Evolutionary conservation across 495 filamentous ascomycete species (phyloP), one percentile per base, ranked within the genome.

Genomic region (Friedmanniomyces endolithicus): DNA sequence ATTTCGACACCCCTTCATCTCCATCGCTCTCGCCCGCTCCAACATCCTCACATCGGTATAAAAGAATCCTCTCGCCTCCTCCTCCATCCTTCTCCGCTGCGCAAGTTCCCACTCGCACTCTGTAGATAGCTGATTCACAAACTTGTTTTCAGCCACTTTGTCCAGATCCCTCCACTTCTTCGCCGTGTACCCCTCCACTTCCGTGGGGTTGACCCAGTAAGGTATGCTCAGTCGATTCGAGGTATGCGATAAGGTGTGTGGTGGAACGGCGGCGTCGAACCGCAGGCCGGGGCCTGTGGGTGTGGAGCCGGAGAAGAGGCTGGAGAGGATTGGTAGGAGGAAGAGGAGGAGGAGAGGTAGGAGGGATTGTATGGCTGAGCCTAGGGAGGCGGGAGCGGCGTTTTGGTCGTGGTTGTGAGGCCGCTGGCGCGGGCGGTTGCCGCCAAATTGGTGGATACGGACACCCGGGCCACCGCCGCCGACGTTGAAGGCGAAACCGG

Each of bases 21-120:
- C 75, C 73, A 85, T 76, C 4, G 73, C 71, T 37, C 77, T 70
- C 24, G 84, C 84, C 55, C 72, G 67, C 56, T 78, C 73, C 81
- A 95, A 79, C 75, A 87, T 87, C 50, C 82, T 82, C 33, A 74
- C 71, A 65, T 95, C 88, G 39, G 76, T 77, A 69, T 78, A 87
- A 63, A 97, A 89, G 85, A 87, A 95, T 12, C 92, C 90, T 63
- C 85, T 81, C 1, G 92, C 90, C 29, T 86, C 85, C 48, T 95
- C 78, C 41, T 81, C 70, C 70, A 89, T 73, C 29, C 79, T 74
- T 52, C 79, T 75, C 66, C 80, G 77, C 49, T 75, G 66, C 39
- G 75, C 67, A 48, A 76, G 67, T 66, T 97, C 90, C 37, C 53
- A 46, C 52, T 89, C 84, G 68, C 92, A 98, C 55, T 82, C 75